Base-by-base conservation (phyloP, 2,329 filamentous ascomycete species). In the Cordyceps javanica region DNA sequence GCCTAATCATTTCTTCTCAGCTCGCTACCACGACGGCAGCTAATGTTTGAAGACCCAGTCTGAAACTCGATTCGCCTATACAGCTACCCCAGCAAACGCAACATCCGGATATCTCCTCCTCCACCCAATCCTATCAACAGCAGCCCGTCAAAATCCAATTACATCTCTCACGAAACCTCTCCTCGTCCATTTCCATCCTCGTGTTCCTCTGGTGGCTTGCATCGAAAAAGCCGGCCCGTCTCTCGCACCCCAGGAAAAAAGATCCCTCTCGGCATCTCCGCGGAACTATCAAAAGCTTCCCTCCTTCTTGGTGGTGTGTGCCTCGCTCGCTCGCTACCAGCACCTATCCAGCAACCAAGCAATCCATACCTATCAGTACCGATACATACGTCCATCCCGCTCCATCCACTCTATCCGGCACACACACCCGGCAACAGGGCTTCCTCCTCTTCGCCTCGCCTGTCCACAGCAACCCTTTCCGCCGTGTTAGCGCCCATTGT, bases 201-300 rank as follows among this genome's bases (percentile, higher is more conserved):
- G 46, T 16, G 21, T 28, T 23, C 21, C 11, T 25, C 26, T 36
- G 36, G 55, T 57, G 55, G 55, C 55, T 57, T 57, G 55, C 46
- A 51, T 51, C 55, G 44, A 50, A 26, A 34, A 23, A 25, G 32
- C 52, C 32, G 19, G 46, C 21, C 38, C 38, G 36, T 39, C 54
- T n/a, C 13, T 16, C 38, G 11, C 26, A 4, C 46, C n/a, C n/a
- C n/a, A n/a, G n/a, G n/a, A n/a, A n/a, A n/a, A 25, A 41, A 46
- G 19, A 23, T 21, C 28, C 46, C 45, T 21, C 6, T 45, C 55
- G 46, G 55, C 16, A 16, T 51, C 55, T 51, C 55, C 55, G 55
- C 55, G 55, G 55, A 44, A 57, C 3, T 25, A 26, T 23, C 21
- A 16, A 39, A 32, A 28, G 34, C 34, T 51, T 39, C 41, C 41